Evolutionary conservation across 2,329 filamentous ascomycete genomes (phyloP), one percentile per base, ranked within the genome.

Genomic region (Phoma sp.): DNA sequence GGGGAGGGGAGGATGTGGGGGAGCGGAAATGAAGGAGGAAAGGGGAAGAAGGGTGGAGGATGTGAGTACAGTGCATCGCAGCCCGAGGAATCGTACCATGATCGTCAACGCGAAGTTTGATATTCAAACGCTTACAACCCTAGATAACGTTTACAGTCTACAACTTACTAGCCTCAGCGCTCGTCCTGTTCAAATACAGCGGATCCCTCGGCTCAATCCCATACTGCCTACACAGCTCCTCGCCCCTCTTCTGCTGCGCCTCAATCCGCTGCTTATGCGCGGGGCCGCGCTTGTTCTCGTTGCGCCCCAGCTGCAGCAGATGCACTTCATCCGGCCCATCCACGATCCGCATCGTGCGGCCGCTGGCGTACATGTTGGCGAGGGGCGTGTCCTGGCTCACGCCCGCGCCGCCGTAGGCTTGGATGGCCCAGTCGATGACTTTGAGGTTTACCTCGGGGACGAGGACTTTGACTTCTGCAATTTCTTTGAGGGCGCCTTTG

Each of bases 301-400:
- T 92, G 65, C 84, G 82, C 15, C 90, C 91, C 80, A 95, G 81
- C 79, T 95, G 91, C 74, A 91, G 44, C n/a, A 76, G 19, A 67
- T 77, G 95, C 57, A 98, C 95, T 85, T 99, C 95, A 77, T 99
- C 95, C 0, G 95, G 95, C 0, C 95, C 95, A 77, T 99, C 95
- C 0, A 92, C 92, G 65, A 96, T 85, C 58, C 91, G 84, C 76
- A 96, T 82, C 6, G 93, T 96, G 55, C 92, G 83, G 69, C 92
- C 90, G 57, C 84, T 80, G 19, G 91, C 87, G 87, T 91, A 96
- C 85, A 93, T 88, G 36, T 57, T 62, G 3, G 75, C 93, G 61
- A 99, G 81, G 19, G 95, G 95, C 1, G 95, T 98, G 72, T 99
- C 95, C 81, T 98, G 95, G 70, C 87, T 90, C 43, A 99, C 89